Evolutionary conservation across 306 rosid genomes (phyloP), one percentile per base, ranked within the genome.

Genomic region (Bauhinia variegata): DNA sequence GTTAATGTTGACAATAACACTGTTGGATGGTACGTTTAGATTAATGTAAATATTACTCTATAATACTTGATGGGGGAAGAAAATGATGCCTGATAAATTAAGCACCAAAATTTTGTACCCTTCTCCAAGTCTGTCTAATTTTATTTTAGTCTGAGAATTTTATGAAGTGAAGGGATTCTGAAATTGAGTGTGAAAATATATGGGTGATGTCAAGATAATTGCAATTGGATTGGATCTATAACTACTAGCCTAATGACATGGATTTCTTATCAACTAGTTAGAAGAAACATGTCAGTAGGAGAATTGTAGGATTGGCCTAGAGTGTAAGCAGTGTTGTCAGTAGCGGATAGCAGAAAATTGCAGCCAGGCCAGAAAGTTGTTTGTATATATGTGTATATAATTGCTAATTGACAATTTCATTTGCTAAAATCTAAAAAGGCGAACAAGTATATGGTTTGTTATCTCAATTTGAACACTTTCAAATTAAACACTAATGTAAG

Each of bases 1-100:
- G 99, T 93, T 65, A 93, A 93, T 63, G 99, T 93, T 78, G 99
- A 93, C 81, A 93, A 93, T 44, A 93, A 93, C 61, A 93, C 99
- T 0, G 97, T 90, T 74, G 99, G 99, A 74, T 93, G 99, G 99
- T 90, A 81, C 15, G 87, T 60, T 55, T 38, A 59, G 87, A 56
- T 55, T 38, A 59, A 52, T 65, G 37, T 16, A 53, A n/a, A 28
- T 36, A 33, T 31, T 41, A n/a, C n/a, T 67, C 50, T 15, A 18
- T 37, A 43, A 23, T 23, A 23, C 8, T 2, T 59, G 58, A 41
- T 43, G 8, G 7, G 17, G 63, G 63, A 17, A 12, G 33, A 8
- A 33, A 37, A 57, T 47, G 14, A 39, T 5, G 30, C 42, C 67
- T 43, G n/a, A 28, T 42, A 42, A 14, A 37, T 50, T 68, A 32